Percentiles rank a stretch among this genome's conserved stretches.
Conservation (phyloP, 192 early-diverging fungal species). For the Globomyces pollinis-pini region DNA sequence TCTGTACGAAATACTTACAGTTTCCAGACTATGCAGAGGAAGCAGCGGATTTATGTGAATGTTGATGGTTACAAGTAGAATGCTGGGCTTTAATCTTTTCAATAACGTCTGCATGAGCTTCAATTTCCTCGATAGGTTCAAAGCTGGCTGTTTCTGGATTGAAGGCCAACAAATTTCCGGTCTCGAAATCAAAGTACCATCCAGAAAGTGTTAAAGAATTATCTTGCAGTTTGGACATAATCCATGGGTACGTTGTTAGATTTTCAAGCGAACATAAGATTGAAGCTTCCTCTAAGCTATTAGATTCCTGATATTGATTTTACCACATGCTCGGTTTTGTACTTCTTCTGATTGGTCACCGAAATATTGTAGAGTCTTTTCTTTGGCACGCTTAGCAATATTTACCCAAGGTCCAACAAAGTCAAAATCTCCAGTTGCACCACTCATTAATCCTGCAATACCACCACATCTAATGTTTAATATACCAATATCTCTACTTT, state of each 20-base stretch:
- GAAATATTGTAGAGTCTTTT: slow-evolving; percentile 19
- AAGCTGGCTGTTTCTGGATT: too few relatives aligned
- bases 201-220: slow-evolving; percentile 32
- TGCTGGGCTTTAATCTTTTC: too few relatives aligned
- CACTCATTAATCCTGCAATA: slow-evolving; percentile 28
- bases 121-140: too few relatives aligned
- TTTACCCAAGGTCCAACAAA: slow-evolving; percentile 36
- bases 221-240: slow-evolving; percentile 19
- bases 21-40: too few relatives aligned
- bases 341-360: neutral
- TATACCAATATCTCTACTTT: too few relatives aligned
- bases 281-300: slow-evolving; percentile 26
- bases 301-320: neutral
- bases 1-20: too few relatives aligned
- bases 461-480: too few relatives aligned
- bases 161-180: slow-evolving; percentile 31
- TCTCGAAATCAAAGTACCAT: slow-evolving; percentile 44
- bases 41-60: too few relatives aligned
- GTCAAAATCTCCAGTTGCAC: slow-evolving; percentile 19
- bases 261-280: slow-evolving; percentile 37
- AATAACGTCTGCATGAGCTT: too few relatives aligned
- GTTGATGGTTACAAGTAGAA: too few relatives aligned
- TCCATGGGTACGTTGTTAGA: slow-evolving; percentile 34
- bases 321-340: slow-evolving; percentile 8
- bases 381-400: slow-evolving; percentile 32